Percentiles rank a stretch among this genome's conserved stretches.
phyloP scores from a whole-genome alignment of 2,329 filamentous ascomycete genomes.

The Clonostachys sp. region DNA sequence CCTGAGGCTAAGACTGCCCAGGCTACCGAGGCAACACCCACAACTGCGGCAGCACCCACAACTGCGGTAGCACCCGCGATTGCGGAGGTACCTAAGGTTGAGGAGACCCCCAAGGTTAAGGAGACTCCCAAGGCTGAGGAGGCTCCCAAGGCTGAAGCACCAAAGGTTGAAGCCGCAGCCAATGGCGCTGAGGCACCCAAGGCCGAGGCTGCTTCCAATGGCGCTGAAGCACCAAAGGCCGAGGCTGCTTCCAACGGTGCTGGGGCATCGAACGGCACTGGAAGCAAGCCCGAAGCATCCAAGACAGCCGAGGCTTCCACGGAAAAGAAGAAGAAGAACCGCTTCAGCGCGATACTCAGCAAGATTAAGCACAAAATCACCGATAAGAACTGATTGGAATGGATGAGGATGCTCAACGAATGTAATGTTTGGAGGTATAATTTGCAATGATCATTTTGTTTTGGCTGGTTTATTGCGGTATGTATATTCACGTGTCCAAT shows the following conservation, averaged over 20 bases:
- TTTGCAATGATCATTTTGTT: not conserved
- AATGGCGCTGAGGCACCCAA: not conserved
- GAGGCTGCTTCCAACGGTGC: slow-evolving; percentile 1
- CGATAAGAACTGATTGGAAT: not conserved
- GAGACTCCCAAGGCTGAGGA: not conserved
- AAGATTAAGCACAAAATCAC: slow-evolving; percentile 45
- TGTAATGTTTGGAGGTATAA: too few species aligned
- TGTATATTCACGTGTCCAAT: slow-evolving; percentile 6
- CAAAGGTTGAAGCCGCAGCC: not conserved
- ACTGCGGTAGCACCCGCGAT: too few species aligned
- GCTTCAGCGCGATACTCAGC: slow-evolving; percentile 58
- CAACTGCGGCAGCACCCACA: too few species aligned
- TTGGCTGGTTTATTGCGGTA: slow-evolving; percentile 6
- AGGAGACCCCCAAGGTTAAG: not conserved
- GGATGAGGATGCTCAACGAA: too few species aligned
- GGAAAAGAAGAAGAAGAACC: slow-evolving; percentile 64
- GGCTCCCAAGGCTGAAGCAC: not conserved
- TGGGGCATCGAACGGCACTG: slow-evolving; percentile 1
- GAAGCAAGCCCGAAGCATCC: slow-evolving; percentile 11
- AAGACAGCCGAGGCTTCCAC: slow-evolving; percentile 20
- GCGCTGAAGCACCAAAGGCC: slow-evolving; percentile 1
- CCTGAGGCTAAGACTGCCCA: slow-evolving; percentile 11
- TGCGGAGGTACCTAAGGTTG: too few species aligned
- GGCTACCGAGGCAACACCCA: not conserved
- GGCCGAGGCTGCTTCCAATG: not conserved